phyloP scores from a whole-genome alignment of 192 early-diverging fungal species.

The Backusella macrospora region DNA sequence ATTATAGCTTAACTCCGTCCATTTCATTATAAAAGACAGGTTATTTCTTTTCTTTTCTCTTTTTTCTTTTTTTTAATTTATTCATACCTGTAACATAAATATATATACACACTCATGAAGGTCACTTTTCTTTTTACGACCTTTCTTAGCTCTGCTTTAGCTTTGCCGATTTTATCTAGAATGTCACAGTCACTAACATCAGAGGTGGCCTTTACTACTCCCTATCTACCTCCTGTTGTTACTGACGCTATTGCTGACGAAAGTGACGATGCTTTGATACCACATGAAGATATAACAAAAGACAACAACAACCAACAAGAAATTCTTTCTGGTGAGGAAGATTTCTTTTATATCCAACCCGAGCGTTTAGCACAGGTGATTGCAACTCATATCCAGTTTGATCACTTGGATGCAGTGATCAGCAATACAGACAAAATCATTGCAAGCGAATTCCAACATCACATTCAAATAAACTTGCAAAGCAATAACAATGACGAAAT shows the following conservation, averaged over 20 bases:
- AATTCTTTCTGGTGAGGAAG: not conserved
- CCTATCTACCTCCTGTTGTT: not conserved
- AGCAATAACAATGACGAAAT: not conserved
- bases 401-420: slow-evolving; percentile 33
- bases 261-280: not conserved
- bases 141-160: not conserved
- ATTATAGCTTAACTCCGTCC: not conserved
- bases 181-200: not conserved
- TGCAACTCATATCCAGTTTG: slow-evolving; percentile 34
- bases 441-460: slow-evolving; percentile 24
- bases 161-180: not conserved
- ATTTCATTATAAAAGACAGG: not conserved
- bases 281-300: no score
- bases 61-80: not conserved
- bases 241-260: not conserved
- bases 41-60: not conserved
- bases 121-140: slow-evolving; percentile 3
- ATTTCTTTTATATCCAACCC: slow-evolving; percentile 10
- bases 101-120: not conserved
- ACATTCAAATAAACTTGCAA: slow-evolving; percentile 28
- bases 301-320: not conserved
- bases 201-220: not conserved
- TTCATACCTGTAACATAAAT: not conserved
- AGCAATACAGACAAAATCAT: slow-evolving; percentile 25
- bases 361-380: slow-evolving; percentile 25